These are phyloP conservation scores for Santalum album DNA, from an alignment of 164 flowering plant species.

Conservation along the genomic window DNA sequence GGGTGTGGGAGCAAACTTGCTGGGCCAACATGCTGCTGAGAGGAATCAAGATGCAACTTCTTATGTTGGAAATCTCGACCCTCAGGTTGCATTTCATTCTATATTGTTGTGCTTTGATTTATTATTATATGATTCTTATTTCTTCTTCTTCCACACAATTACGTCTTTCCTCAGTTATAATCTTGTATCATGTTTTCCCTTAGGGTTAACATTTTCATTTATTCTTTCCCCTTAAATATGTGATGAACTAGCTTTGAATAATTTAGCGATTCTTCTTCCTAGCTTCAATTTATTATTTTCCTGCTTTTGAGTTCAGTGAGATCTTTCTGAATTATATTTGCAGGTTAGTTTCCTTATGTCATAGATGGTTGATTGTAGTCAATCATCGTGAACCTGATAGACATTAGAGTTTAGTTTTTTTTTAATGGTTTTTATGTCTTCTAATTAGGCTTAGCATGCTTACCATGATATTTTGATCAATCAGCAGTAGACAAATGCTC, in stretches of 20 bases:
- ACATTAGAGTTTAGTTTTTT: too few relatives aligned
- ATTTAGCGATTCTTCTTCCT: neutral
- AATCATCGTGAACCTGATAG: too few relatives aligned
- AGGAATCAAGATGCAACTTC: conserved; percentile 98
- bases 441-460: too few relatives aligned
- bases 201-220: too few relatives aligned
- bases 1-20: conserved; percentile 95
- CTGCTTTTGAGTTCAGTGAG: too few relatives aligned
- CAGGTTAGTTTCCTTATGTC: too few relatives aligned
- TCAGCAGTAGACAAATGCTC: too few relatives aligned
- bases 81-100: conserved; percentile 63
- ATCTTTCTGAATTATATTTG: too few relatives aligned
- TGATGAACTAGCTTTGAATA: neutral
- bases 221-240: neutral
- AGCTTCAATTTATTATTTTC: neutral
- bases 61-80: conserved; percentile 95
- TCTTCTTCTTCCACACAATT: neutral
- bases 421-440: too few relatives aligned
- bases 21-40: conserved; percentile 97
- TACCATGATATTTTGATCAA: too few relatives aligned
- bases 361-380: too few relatives aligned
- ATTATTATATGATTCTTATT: neutral
- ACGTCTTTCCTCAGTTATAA: neutral
- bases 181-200: too few relatives aligned
- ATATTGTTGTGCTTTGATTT: neutral